Base-by-base conservation (phyloP, 2,329 filamentous ascomycete genomes). In the Phoma sp. region DNA sequence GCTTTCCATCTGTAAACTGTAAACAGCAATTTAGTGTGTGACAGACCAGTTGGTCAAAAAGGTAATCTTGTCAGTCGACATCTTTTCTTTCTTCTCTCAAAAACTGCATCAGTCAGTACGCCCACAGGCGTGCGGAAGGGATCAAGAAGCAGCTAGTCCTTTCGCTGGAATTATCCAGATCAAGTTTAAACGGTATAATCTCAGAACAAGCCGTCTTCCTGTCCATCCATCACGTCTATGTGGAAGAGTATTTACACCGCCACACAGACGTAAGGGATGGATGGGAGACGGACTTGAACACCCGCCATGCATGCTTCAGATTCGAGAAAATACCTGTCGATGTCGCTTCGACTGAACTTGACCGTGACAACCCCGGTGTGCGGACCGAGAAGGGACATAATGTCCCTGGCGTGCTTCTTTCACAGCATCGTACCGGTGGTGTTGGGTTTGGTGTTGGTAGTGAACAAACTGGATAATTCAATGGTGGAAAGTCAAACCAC, bases 91-190 rank as follows among this genome's bases (percentile, higher is more conserved):
- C 80, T 85, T 35, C 32, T 19, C 75, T 85, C 81, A 80, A 72
- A 70, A 73, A 68, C 65, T 66, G 51, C 22, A 32, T 39, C 27
- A 56, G 55, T 68, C 45, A 68, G 65, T 51, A 66, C 46, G 51
- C 71, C 65, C 65, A 62, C 55, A 64, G 51, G 50, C 55, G 48
- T 54, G 24, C 69, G 71, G 60, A 70, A 70, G 71, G 74, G 74
- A 61, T 63, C 58, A 61, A 75, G 82, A 85, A 85, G 85, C 88
- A 88, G 88, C 88, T 96, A 94, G 47, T 96, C 90, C 92, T 96
- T 95, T 92, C 92, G 92, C 92, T 92, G 89, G 91, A 91, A 95
- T 95, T 94, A 94, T 93, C 91, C 90, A 91, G 90, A 93, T 94
- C 91, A 94, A 95, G 90, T 94, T 92, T 81, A 82, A 82, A 88